A percentile compares a stretch with the other conserved stretches of the same genome.
Evolutionary conservation across 192 early-diverging fungal genomes (phyloP).

Genomic region (Backusella parvicylindrica): DNA sequence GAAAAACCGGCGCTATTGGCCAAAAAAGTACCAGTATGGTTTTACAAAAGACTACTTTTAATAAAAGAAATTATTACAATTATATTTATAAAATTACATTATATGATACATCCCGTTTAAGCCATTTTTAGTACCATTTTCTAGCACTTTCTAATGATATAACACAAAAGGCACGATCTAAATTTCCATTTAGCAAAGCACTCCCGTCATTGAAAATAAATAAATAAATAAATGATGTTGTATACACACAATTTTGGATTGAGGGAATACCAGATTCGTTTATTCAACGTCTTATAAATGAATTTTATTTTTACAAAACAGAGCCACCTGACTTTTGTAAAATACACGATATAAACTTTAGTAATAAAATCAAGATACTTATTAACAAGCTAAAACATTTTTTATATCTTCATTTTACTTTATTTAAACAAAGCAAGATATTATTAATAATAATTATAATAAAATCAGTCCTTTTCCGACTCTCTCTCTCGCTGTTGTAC

Average conservation of each 20-base stretch:
- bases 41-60: constrained; percentile 22
- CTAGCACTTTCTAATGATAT: neutral
- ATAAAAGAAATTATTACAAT: constrained; percentile 10
- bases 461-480: neutral
- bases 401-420: neutral
- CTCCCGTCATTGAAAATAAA: neutral
- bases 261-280: neutral
- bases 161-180: neutral
- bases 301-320: neutral
- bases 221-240: neutral
- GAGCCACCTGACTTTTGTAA: neutral
- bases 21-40: constrained; percentile 17
- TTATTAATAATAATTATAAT: neutral
- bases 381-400: neutral
- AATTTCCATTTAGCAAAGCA: neutral
- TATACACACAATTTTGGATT: neutral
- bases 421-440: neutral
- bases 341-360: neutral
- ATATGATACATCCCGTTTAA: constrained; percentile 3
- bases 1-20: neutral
- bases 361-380: neutral
- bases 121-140: neutral
- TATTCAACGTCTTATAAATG: neutral
- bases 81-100: neutral
- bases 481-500: neutral